These are phyloP conservation scores for Populus pruinosa DNA, from an alignment of 345 rosid species.

Conservation along the genomic window DNA sequence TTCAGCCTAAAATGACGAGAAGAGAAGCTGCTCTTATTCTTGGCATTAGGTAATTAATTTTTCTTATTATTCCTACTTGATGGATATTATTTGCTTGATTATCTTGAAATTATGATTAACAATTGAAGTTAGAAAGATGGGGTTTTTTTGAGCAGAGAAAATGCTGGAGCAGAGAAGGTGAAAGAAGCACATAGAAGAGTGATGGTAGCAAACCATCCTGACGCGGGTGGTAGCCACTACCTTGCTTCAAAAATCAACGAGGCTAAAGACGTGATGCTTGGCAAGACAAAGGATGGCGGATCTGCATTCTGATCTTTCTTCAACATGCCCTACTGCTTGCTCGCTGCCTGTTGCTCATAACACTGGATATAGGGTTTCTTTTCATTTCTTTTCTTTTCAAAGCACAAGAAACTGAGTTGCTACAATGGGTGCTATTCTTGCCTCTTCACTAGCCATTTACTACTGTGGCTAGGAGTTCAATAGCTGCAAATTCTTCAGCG, in stretches of 20 bases:
- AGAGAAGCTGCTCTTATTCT: constrained; percentile 82
- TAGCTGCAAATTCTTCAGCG: neutral
- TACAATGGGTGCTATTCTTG: neutral
- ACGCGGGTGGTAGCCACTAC: constrained; percentile 92
- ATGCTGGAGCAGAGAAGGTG: constrained; percentile 58
- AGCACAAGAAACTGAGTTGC: neutral
- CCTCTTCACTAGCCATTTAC: neutral
- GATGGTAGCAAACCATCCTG: constrained; percentile 93
- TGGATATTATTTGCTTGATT: neutral
- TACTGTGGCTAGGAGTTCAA: too few relatives aligned
- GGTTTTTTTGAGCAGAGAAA: constrained; percentile 43
- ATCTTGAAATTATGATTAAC: neutral
- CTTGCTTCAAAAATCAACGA: constrained; percentile 90
- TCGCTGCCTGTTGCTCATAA: neutral
- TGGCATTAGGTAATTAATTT: constrained; percentile 50
- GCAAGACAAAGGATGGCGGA: constrained; percentile 59
- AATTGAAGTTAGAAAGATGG: too few relatives aligned
- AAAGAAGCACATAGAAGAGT: constrained; percentile 88
- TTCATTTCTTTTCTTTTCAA: neutral
- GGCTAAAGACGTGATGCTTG: constrained; percentile 81
- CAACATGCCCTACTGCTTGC: neutral
- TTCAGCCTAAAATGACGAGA: constrained; percentile 68
- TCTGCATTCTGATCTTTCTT: constrained; percentile 51
- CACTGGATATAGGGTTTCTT: neutral
- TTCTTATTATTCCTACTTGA: too few relatives aligned